phyloP scores from a whole-genome alignment of 2,329 filamentous ascomycete genomes.

The Macroventuria anomochaeta region DNA sequence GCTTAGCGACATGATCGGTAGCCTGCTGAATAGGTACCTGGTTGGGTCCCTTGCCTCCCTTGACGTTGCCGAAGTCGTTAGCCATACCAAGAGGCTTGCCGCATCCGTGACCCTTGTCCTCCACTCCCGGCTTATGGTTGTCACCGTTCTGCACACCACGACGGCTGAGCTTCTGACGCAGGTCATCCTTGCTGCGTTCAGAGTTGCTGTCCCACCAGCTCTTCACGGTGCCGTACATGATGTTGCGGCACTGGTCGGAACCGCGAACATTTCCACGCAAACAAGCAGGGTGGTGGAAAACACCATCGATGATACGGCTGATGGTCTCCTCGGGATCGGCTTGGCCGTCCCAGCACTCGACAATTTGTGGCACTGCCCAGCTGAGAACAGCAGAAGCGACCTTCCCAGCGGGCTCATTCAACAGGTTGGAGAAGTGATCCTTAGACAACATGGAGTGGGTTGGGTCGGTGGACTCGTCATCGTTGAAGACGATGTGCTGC shows the following conservation, averaged over 20 bases:
- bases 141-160: slow-evolving; percentile 76
- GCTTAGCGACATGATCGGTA: slow-evolving; percentile 54
- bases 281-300: slow-evolving; percentile 88
- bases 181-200: slow-evolving; percentile 67
- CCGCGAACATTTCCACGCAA: slow-evolving; percentile 69
- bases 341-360: slow-evolving; percentile 86
- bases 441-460: slow-evolving; percentile 97
- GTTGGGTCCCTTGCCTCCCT: slow-evolving; percentile 53
- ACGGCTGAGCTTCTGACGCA: slow-evolving; percentile 77
- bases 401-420: slow-evolving; percentile 88
- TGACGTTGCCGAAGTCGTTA: slow-evolving; percentile 57
- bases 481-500: slow-evolving; percentile 84
- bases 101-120: slow-evolving; percentile 86
- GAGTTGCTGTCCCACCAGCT: slow-evolving; percentile 80
- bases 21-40: slow-evolving; percentile 38
- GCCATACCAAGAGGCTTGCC: slow-evolving; percentile 80
- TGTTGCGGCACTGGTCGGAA: slow-evolving; percentile 70
- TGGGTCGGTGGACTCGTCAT: slow-evolving; percentile 78
- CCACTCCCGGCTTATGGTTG: slow-evolving; percentile 86
- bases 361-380: slow-evolving; percentile 89
- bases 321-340: slow-evolving; percentile 73
- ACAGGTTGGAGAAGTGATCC: slow-evolving; percentile 88
- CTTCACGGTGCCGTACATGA: slow-evolving; percentile 81
- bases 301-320: slow-evolving; percentile 77
- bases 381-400: slow-evolving; percentile 78